Conservation (phyloP, 208 protist genomes). For the Porcisia deanei region DNA sequence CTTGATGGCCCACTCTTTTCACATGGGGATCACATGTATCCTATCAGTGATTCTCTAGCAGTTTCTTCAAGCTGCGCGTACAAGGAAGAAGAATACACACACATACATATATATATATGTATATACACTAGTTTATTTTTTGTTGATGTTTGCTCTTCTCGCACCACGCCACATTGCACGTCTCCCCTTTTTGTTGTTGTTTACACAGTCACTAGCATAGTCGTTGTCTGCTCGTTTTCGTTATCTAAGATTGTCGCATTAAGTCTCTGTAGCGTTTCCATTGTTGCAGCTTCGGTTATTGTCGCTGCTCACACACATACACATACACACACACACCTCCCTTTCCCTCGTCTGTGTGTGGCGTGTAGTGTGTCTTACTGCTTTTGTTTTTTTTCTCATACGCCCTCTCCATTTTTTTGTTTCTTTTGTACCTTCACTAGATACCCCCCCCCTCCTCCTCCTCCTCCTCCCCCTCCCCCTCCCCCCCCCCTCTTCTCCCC, state of each 20-base stretch:
- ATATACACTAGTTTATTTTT: background rate
- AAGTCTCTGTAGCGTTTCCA: no score
- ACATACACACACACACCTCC: no score
- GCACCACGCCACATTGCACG: background rate
- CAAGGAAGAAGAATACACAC: background rate
- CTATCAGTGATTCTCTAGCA: background rate
- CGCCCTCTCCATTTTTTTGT: background rate
- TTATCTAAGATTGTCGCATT: background rate
- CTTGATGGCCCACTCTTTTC: background rate
- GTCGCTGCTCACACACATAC: no score
- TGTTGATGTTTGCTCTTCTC: background rate
- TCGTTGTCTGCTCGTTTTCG: background rate
- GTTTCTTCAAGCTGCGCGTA: slow-evolving; percentile 11
- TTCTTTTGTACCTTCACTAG: background rate
- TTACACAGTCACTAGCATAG: background rate
- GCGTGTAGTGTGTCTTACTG: background rate
- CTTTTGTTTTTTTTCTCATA: background rate
- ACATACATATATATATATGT: background rate
- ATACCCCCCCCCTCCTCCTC: background rate
- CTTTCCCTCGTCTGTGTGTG: background rate
- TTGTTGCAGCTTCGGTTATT: no score
- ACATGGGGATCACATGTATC: background rate
- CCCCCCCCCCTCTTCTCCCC: background rate
- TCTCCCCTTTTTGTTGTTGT: background rate
- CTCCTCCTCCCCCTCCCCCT: background rate